Evolutionary conservation across 169 alveolate genomes (phyloP).

Genomic region (Plasmodium chabaudi): DNA sequence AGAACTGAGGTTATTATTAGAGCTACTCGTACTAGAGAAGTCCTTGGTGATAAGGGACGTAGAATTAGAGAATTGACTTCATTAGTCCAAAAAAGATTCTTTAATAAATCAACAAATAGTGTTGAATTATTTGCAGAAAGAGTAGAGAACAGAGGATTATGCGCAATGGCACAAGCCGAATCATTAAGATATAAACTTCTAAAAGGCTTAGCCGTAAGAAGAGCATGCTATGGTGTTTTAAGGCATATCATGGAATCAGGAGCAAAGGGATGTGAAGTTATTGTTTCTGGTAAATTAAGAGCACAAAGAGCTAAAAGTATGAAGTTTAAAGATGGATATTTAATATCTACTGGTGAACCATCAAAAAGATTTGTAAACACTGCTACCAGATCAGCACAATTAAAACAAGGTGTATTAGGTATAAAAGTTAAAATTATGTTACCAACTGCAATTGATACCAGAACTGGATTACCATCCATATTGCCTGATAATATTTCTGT

Average conservation of each 20-base stretch:
- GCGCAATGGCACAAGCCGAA: slow-evolving; percentile 99
- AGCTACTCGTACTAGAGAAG: slow-evolving; percentile 98
- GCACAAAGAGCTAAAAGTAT: slow-evolving; percentile 99
- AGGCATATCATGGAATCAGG: slow-evolving; percentile 98
- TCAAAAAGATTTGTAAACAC: slow-evolving; percentile 95
- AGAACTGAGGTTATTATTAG: slow-evolving; percentile 97
- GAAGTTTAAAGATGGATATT: slow-evolving; percentile 98
- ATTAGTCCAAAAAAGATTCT: slow-evolving; percentile 97
- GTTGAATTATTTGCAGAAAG: slow-evolving; percentile 97
- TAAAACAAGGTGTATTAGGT: slow-evolving; percentile 98
- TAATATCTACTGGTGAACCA: slow-evolving; percentile 99
- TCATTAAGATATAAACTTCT: slow-evolving; percentile 97
- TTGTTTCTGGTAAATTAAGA: slow-evolving; percentile 99
- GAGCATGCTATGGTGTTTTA: slow-evolving; percentile 98
- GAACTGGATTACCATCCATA: slow-evolving; percentile 94
- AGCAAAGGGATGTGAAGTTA: slow-evolving; percentile 99
- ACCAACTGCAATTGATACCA: slow-evolving; percentile 98
- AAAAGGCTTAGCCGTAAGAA: slow-evolving; percentile 98
- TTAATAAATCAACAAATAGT: slow-evolving; percentile 96
- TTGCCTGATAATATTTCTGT: slow-evolving; percentile 98
- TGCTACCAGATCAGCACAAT: slow-evolving; percentile 98
- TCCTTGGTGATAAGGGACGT: slow-evolving; percentile 97
- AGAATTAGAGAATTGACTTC: slow-evolving; percentile 98
- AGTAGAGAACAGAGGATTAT: slow-evolving; percentile 96
- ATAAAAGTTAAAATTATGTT: slow-evolving; percentile 96